Percentiles rank a stretch among this genome's conserved stretches.
These are phyloP conservation scores for Volvox reticuliferus DNA, from an alignment of 139 green algal species.

Conservation along the genomic window DNA sequence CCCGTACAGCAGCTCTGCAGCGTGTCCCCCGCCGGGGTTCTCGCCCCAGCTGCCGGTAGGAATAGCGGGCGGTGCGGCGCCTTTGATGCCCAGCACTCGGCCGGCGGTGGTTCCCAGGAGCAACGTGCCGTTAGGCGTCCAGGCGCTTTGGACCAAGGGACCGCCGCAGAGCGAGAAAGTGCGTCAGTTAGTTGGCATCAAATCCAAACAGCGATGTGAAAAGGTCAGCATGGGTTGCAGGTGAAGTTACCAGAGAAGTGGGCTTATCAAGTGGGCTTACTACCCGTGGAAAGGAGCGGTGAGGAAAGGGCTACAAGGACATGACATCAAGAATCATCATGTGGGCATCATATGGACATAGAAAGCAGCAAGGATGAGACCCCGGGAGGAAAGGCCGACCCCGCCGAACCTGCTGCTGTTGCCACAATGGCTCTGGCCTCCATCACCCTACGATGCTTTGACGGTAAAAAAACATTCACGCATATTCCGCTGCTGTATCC, in stretches of 20 bases:
- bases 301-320: not conserved
- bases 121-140: slow-evolving; percentile 34
- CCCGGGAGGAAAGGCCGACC: too few relatives aligned
- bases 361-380: too few relatives aligned
- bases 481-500: too few relatives aligned
- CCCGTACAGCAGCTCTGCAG: slow-evolving; percentile 32
- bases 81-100: slow-evolving; percentile 12
- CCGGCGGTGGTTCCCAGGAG: slow-evolving; percentile 34
- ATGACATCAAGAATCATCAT: not conserved
- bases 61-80: slow-evolving; percentile 24
- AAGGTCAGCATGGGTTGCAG: not conserved
- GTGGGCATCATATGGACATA: not conserved
- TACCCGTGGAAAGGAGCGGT: not conserved
- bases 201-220: not conserved
- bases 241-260: not conserved
- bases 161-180: not conserved
- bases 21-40: not conserved
- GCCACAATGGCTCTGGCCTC: too few relatives aligned
- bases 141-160: not conserved
- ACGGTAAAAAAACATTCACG: too few relatives aligned
- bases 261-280: not conserved
- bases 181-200: not conserved
- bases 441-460: too few relatives aligned
- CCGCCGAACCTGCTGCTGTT: too few relatives aligned
- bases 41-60: slow-evolving; percentile 16